These are phyloP conservation scores for Xylogone sp. DNA, from an alignment of 2,329 filamentous ascomycete genomes.

Conservation along the genomic window DNA sequence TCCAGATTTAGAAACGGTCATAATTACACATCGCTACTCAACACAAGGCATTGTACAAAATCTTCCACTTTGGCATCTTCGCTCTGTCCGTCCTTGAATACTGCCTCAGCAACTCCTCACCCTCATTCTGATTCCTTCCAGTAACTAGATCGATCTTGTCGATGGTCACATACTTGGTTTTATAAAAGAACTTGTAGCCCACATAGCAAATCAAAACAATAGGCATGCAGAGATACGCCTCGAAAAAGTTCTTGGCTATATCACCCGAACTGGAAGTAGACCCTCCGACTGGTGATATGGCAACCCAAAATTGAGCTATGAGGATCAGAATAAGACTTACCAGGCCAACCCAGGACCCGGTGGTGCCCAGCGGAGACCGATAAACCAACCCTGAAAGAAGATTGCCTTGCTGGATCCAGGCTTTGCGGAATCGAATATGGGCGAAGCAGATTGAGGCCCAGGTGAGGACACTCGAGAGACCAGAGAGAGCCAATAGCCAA, in stretches of 20 bases:
- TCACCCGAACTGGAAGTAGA: conserved; percentile 34
- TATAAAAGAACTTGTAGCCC: conserved; percentile 73
- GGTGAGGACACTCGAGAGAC: conserved; percentile 71
- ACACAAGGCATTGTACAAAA: conserved; percentile 68
- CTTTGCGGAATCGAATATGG: conserved; percentile 85
- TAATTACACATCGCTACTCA: conserved; percentile 35
- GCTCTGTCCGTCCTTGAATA: conserved; percentile 67
- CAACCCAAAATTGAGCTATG: conserved; percentile 67
- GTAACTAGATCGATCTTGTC: conserved; percentile 83
- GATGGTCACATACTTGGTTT: conserved; percentile 62
- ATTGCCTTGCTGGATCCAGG: conserved; percentile 64
- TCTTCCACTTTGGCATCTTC: conserved; percentile 73
- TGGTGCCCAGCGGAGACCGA: conserved; percentile 53
- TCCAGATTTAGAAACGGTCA: no score
- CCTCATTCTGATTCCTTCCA: conserved; percentile 78
- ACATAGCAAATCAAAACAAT: conserved; percentile 66
- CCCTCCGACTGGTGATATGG: conserved; percentile 67
- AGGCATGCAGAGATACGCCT: conserved; percentile 65
- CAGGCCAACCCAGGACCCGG: conserved; percentile 60
- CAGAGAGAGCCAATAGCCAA: conserved; percentile 76
- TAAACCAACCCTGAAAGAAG: conserved; percentile 61
- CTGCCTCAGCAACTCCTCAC: conserved; percentile 71
- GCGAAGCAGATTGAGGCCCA: conserved; percentile 81
- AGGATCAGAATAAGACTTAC: conserved; percentile 43
- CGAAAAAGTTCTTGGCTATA: conserved; percentile 66